Evolutionary conservation across 371 early-diverging fungal genomes (phyloP).

Genomic region (Mortierella sp.): DNA sequence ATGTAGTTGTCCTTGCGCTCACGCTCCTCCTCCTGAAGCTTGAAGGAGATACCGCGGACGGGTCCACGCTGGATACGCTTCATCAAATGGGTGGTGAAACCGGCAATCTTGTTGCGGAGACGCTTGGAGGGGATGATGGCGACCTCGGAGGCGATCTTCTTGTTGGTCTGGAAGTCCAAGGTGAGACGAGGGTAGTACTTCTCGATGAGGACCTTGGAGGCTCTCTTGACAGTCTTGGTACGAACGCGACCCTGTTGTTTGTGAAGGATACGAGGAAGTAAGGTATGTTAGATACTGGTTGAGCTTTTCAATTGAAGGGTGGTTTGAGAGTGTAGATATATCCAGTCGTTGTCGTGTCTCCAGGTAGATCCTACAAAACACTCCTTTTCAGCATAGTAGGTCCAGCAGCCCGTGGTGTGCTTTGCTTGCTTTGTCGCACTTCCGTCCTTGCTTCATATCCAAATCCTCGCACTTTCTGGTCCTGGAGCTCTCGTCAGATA

Average conservation of each 20-base stretch:
- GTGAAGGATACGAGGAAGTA: too few relatives aligned
- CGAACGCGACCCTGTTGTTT: slow-evolving; percentile 50
- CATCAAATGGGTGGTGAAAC: slow-evolving; percentile 99
- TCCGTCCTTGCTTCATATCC: neutral
- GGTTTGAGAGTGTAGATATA: neutral
- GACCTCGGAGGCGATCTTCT: slow-evolving; percentile 98
- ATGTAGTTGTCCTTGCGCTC: slow-evolving; percentile 99
- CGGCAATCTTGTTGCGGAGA: slow-evolving; percentile 99
- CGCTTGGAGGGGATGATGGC: slow-evolving; percentile 99
- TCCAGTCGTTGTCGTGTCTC: neutral
- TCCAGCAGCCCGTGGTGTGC: too few relatives aligned
- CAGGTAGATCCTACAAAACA: neutral
- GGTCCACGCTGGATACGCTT: slow-evolving; percentile 99
- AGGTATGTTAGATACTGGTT: neutral
- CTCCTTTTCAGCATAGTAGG: neutral
- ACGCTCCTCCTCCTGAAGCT: slow-evolving; percentile 99
- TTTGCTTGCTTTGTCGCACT: neutral
- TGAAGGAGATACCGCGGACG: slow-evolving; percentile 99
- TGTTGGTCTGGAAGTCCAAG: slow-evolving; percentile 99
- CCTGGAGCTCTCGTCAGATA: neutral
- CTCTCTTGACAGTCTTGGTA: slow-evolving; percentile 99
- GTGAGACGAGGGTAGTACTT: slow-evolving; percentile 99
- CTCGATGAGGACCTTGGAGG: slow-evolving; percentile 99
- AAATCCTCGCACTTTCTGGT: neutral
- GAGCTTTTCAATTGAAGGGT: neutral